These are phyloP conservation scores for Magnaporthales sp. DNA, from an alignment of 2,329 filamentous ascomycete species.

Conservation along the genomic window DNA sequence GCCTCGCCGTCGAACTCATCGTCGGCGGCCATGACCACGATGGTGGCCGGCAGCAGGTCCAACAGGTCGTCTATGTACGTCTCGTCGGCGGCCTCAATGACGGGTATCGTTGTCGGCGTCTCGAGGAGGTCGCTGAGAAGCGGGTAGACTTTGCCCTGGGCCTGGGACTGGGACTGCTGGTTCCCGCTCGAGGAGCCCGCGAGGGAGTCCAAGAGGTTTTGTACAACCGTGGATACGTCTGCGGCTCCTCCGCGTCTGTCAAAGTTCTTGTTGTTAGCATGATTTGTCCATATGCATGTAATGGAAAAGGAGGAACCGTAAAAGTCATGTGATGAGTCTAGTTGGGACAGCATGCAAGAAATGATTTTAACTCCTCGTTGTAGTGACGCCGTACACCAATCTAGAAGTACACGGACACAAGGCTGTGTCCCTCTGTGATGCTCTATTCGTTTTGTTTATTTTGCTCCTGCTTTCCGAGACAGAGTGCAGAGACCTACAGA, in stretches of 20 bases:
- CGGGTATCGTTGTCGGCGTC: conserved; percentile 66
- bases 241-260: conserved; percentile 51
- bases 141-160: conserved; percentile 61
- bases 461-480: not conserved
- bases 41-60: conserved; percentile 65
- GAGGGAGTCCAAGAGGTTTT: conserved; percentile 81
- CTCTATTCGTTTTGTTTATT: not conserved
- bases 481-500: not conserved
- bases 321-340: conserved; percentile 8
- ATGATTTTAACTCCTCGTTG: not conserved
- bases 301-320: conserved; percentile 15
- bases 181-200: conserved; percentile 41
- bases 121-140: conserved; percentile 80
- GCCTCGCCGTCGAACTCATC: conserved; percentile 53
- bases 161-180: conserved; percentile 23
- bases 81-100: conserved; percentile 58
- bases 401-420: conserved; percentile 9
- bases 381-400: conserved; percentile 4
- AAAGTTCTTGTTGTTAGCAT: conserved; percentile 30
- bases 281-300: conserved; percentile 12
- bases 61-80: conserved; percentile 66
- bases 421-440: not conserved
- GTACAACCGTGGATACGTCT: conserved; percentile 71
- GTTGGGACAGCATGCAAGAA: not conserved
- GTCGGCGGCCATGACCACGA: conserved; percentile 57